Conservation (phyloP, 1,139 yeast species). For the Candida neerlandica region DNA sequence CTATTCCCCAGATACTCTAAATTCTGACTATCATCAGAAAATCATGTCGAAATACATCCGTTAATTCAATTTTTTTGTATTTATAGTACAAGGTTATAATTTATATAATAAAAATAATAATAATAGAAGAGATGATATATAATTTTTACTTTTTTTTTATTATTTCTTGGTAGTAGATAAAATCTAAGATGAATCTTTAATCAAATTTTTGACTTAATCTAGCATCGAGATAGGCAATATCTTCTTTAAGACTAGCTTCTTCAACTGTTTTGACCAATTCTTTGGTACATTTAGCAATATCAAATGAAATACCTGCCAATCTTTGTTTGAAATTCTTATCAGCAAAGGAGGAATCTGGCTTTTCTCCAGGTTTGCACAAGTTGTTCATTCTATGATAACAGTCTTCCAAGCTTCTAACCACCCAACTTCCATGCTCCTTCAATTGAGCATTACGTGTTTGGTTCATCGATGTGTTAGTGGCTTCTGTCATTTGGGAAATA, state of each 20-base stretch:
- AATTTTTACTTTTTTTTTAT: background rate
- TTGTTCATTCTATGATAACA: constrained; percentile 79
- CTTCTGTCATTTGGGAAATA: constrained; percentile 86
- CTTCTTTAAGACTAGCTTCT: constrained; percentile 86
- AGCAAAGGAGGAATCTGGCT: constrained; percentile 68
- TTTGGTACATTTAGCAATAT: constrained; percentile 93
- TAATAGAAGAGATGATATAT: constrained; percentile 1
- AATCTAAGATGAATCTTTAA: constrained; percentile 14
- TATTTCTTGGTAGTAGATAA: constrained; percentile 12
- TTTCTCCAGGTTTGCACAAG: constrained; percentile 55
- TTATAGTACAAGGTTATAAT: background rate
- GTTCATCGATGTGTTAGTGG: constrained; percentile 85
- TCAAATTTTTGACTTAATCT: constrained; percentile 40
- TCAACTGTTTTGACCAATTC: constrained; percentile 95
- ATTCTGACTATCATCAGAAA: constrained; percentile 70
- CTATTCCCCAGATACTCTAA: constrained; percentile 65
- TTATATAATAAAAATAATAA: constrained; percentile 6
- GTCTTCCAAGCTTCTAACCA: constrained; percentile 81
- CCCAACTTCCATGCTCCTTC: constrained; percentile 91
- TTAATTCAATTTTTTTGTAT: constrained; percentile 21
- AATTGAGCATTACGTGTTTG: constrained; percentile 82
- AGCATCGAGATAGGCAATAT: constrained; percentile 58
- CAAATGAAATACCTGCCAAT: constrained; percentile 93
- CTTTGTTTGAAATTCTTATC: constrained; percentile 90
- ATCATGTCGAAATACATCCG: constrained; percentile 69